Evolutionary conservation across 768 basidiomycete genomes (phyloP).

Genomic region (Crucibulum laeve): DNA sequence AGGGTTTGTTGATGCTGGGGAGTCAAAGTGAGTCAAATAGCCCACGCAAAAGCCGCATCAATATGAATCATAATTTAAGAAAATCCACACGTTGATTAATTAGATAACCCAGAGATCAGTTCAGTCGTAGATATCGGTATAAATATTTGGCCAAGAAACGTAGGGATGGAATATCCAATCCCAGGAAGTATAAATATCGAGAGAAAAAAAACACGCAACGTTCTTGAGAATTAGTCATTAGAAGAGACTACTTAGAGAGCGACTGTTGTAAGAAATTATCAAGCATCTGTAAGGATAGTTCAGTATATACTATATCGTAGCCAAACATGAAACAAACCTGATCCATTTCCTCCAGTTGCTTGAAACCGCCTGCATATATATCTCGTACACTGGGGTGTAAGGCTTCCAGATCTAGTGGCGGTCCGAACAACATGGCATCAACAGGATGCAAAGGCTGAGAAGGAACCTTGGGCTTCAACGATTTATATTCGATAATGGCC

Average conservation of each 20-base stretch:
- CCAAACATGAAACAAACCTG: constrained; percentile 39
- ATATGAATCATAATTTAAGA: too few relatives aligned
- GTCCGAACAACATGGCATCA: constrained; percentile 72
- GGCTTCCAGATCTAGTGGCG: constrained; percentile 50
- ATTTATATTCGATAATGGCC: constrained; percentile 75
- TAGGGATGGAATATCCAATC: neutral
- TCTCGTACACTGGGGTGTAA: constrained; percentile 72
- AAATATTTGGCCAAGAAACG: neutral
- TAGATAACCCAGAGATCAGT: too few relatives aligned
- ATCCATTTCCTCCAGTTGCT: constrained; percentile 76
- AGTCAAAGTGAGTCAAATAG: too few relatives aligned
- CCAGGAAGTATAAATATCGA: constrained; percentile 1
- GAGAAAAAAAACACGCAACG: neutral
- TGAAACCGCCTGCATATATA: constrained; percentile 67
- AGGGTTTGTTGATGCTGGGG: too few relatives aligned
- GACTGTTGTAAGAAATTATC: constrained; percentile 25
- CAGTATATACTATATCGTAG: neutral
- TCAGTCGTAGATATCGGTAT: too few relatives aligned
- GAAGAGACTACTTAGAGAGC: constrained; percentile 24
- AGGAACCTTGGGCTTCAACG: constrained; percentile 29
- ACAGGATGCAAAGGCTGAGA: constrained; percentile 44
- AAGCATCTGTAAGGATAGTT: constrained; percentile 17
- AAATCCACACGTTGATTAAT: too few relatives aligned
- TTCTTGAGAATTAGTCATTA: constrained; percentile 6
- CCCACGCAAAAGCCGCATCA: too few relatives aligned